Conservation (phyloP, 1,284 basidiomycete genomes). For the Trametes polyzona region DNA sequence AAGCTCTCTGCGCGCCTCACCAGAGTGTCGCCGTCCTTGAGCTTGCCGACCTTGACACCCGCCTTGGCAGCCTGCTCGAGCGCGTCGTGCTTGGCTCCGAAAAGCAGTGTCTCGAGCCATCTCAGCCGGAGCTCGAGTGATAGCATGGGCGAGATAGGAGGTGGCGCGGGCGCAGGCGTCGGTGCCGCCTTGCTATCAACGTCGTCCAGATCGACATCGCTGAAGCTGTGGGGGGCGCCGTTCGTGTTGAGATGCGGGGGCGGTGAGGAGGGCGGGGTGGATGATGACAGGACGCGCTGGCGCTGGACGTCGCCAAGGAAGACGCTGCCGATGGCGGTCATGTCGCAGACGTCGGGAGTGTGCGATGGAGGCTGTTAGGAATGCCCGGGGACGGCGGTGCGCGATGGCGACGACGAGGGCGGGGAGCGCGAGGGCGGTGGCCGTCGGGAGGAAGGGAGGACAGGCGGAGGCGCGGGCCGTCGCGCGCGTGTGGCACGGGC, state of each 20-base stretch:
- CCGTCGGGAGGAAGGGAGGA: not conserved
- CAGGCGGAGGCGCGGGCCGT: not conserved
- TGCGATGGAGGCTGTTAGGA: not conserved
- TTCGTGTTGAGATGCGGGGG: constrained; percentile 42
- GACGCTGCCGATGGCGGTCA: constrained; percentile 70
- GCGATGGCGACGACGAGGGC: constrained; percentile 1
- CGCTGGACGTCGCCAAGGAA: constrained; percentile 76
- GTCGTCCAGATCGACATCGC: constrained; percentile 28
- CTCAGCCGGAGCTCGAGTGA: constrained; percentile 73
- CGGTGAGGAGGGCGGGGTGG: constrained; percentile 66
- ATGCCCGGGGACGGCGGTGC: constrained; percentile 6
- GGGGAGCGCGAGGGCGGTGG: constrained; percentile 10
- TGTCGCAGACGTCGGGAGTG: constrained; percentile 27
- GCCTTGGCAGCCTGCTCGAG: constrained; percentile 34
- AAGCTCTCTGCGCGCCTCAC: constrained; percentile 61
- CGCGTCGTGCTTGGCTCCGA: constrained; percentile 60
- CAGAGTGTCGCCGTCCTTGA: constrained; percentile 57
- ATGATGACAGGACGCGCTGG: constrained; percentile 59
- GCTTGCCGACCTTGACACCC: constrained; percentile 39
- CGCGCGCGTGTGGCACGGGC: constrained; percentile 18
- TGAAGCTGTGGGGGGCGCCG: constrained; percentile 24
- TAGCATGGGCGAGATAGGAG: constrained; percentile 60
- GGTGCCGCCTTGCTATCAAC: constrained; percentile 16
- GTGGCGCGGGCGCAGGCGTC: constrained; percentile 20
- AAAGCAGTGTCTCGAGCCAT: constrained; percentile 76